phyloP scores from a whole-genome alignment of 1,284 basidiomycete genomes.

The Hypsizygus ulmarius region DNA sequence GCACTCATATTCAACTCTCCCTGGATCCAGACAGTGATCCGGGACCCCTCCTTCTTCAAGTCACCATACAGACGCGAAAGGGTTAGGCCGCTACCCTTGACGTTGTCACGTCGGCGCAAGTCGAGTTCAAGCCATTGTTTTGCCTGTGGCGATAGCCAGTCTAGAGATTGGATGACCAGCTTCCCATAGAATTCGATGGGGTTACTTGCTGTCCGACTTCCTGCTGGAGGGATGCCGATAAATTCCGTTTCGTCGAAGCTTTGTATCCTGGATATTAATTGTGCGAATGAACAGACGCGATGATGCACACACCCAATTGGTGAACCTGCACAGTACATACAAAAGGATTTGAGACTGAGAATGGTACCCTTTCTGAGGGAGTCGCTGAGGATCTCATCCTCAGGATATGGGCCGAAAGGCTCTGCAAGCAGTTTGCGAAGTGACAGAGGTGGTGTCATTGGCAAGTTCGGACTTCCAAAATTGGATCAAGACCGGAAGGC shows the following conservation, averaged over 20 bases:
- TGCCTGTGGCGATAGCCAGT: conserved; percentile 47
- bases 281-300: not conserved
- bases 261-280: not conserved
- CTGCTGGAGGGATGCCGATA: conserved; percentile 17
- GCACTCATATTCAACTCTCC: conserved; percentile 41
- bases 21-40: conserved; percentile 35
- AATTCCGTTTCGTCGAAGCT: conserved; percentile 39
- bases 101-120: conserved; percentile 36
- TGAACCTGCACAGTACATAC: conserved; percentile 17
- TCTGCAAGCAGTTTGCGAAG: conserved; percentile 18
- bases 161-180: conserved; percentile 36
- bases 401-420: conserved; percentile 31
- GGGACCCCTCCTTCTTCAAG: conserved; percentile 25
- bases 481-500: not conserved
- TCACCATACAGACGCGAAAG: conserved; percentile 34
- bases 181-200: conserved; percentile 17
- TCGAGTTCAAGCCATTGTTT: conserved; percentile 37
- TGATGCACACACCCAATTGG: conserved; percentile 19
- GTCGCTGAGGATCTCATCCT: conserved; percentile 23
- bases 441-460: conserved; percentile 6
- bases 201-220: not conserved
- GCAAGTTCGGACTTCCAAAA: not conserved
- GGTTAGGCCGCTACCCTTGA: conserved; percentile 27
- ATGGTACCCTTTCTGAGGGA: conserved; percentile 10
- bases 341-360: conserved; percentile 11